Percentiles rank a stretch among this genome's conserved stretches.
Evolutionary conservation across 805 yeast genomes (phyloP).

Genomic region (Yamadazyma ubonensis): DNA sequence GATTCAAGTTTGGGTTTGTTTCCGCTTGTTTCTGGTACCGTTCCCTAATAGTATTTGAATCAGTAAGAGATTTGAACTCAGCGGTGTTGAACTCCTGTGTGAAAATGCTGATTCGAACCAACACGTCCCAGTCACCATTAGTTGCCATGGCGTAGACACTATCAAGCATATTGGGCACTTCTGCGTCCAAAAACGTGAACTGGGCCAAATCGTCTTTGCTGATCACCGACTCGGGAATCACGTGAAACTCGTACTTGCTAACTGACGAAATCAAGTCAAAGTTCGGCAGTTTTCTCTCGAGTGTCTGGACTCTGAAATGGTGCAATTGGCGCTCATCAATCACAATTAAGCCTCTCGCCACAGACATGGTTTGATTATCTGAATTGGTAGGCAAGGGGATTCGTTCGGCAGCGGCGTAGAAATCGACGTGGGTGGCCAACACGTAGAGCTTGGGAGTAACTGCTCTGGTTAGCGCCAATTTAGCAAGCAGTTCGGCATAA

Average conservation of each 20-base stretch:
- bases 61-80: conserved; percentile 47
- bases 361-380: conserved; percentile 20
- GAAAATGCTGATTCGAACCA: conserved; percentile 52
- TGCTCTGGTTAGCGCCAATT: conserved; percentile 10
- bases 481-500: conserved; percentile 29
- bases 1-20: conserved; percentile 27
- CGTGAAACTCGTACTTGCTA: conserved; percentile 39
- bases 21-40: conserved; percentile 46
- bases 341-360: conserved; percentile 34
- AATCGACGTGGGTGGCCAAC: conserved; percentile 35
- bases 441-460: conserved; percentile 23
- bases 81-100: conserved; percentile 39
- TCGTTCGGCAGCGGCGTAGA: conserved; percentile 26
- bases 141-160: conserved; percentile 34
- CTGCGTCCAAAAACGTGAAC: conserved; percentile 15
- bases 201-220: conserved; percentile 29
- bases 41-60: conserved; percentile 47
- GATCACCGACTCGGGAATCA: conserved; percentile 22
- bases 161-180: conserved; percentile 21
- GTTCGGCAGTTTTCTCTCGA: conserved; percentile 25
- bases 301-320: conserved; percentile 32
- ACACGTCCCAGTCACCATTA: conserved; percentile 23
- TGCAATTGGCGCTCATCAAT: conserved; percentile 16
- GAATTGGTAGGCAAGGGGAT: conserved; percentile 18
- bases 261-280: conserved; percentile 12